Evolutionary conservation across 768 basidiomycete species (phyloP).

Genomic region (Phlebiopsis flavidoalba): DNA sequence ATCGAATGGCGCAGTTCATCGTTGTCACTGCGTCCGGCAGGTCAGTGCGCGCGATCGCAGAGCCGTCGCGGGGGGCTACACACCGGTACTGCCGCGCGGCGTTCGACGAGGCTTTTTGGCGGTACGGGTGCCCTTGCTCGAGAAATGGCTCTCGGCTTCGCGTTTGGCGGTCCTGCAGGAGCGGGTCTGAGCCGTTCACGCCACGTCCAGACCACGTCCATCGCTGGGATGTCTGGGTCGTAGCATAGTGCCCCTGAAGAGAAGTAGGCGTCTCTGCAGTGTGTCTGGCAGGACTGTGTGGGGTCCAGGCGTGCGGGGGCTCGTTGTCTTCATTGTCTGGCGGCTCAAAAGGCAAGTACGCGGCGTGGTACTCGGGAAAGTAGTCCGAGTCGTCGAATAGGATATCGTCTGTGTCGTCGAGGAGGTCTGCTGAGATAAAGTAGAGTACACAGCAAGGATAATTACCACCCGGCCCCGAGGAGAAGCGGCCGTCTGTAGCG

Average conservation of each 20-base stretch:
- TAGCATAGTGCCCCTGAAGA: conserved; percentile 14
- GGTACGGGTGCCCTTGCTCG: conserved; percentile 18
- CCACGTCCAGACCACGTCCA: conserved; percentile 30
- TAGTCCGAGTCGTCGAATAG: not conserved
- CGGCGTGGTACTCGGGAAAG: conserved; percentile 10
- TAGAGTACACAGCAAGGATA: conserved; percentile 13
- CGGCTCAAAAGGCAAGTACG: conserved; percentile 18
- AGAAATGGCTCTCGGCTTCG: conserved; percentile 11
- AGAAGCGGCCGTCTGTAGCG: conserved; percentile 13
- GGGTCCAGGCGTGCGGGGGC: conserved; percentile 10
- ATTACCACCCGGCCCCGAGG: conserved; percentile 13
- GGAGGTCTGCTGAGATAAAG: conserved; percentile 5
- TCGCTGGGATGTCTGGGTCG: conserved; percentile 7
- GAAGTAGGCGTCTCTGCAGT: conserved; percentile 21
- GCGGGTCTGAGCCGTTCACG: conserved; percentile 26
- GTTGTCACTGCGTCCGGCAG: conserved; percentile 23
- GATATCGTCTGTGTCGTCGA: conserved; percentile 10
- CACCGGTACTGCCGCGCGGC: conserved; percentile 22
- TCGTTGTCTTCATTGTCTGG: conserved; percentile 12
- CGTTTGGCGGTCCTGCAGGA: conserved; percentile 16
- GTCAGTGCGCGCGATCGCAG: not conserved
- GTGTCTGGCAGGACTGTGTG: conserved; percentile 14
- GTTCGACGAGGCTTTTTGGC: conserved; percentile 14
- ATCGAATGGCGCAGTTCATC: conserved; percentile 34
- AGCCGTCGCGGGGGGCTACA: conserved; percentile 1